Evolutionary conservation across 83 land plant genomes (phyloP), one percentile per base, ranked within the genome.

Genomic region (Thuja plicata): DNA sequence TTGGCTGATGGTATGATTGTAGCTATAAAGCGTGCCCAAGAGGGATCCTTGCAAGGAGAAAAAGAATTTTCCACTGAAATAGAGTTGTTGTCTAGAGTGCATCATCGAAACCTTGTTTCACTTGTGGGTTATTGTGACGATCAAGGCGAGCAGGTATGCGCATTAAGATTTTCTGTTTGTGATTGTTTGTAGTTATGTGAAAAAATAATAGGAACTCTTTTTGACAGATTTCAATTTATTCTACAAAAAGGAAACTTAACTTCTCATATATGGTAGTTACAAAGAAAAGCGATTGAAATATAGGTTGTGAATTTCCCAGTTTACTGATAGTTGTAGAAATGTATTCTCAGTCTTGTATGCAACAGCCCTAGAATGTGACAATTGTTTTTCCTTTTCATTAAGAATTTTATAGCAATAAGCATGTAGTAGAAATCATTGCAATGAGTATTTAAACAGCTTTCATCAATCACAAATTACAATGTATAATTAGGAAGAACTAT

Each of bases 81-180:
- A 88, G 94, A 95, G 38, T 83, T 97, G 71, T 87, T 97, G 41
- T 96, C 98, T 34, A 91, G 98, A 62, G 74, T 96, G 30, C 98
- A 96, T 89, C 99, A 97, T 76, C 88, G 93, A 34, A 94, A 97
- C 88, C 90, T 97, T 16, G 98, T 96, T 30, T 93, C 94, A 34
- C 88, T 97, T 81, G 55, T 95, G 27, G 99, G 99, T n/a, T 97
- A 94, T 85, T 97, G 99, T 89, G 92, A 93, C 74, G 98, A 96
- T 74, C 89, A 89, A 88, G 96, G 87, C n/a, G 97, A 97, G 77
- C 98, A 97, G 95, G 99, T 96, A 90, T 48, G 37, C 12, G 32
- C 8, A 46, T 83, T n/a, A 5, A n/a, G 35, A 34, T 60, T 86
- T 52, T 57, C 50, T 9, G 38, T 85, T 11, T 48, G 41, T 38